phyloP scores from a whole-genome alignment of 352 stramenopile genomes.

The Pythium angustatum region DNA sequence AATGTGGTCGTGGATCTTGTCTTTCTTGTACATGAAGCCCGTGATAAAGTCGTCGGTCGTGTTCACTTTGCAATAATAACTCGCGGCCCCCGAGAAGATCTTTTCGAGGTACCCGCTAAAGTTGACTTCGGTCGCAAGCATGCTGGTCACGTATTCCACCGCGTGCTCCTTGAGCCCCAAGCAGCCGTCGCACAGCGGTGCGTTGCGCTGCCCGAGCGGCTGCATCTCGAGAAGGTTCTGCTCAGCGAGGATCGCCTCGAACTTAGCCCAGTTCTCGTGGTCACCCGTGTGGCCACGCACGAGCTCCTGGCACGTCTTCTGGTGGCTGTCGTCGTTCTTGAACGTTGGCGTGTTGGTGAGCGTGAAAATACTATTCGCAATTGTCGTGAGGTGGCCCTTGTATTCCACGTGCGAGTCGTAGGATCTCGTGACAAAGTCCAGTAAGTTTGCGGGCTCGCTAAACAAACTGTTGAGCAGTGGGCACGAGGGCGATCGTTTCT shows the following conservation, averaged over 20 bases:
- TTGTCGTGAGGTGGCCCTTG: conserved; percentile 89
- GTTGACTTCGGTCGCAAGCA: conserved; percentile 57
- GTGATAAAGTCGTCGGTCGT: conserved; percentile 85
- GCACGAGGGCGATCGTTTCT: conserved; percentile 77
- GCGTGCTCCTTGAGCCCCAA: conserved; percentile 80
- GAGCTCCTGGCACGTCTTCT: conserved; percentile 70
- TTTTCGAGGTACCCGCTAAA: conserved; percentile 83
- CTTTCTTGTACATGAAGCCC: conserved; percentile 90
- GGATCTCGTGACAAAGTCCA: conserved; percentile 81
- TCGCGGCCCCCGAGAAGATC: conserved; percentile 79
- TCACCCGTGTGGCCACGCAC: conserved; percentile 74
- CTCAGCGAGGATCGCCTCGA: conserved; percentile 69
- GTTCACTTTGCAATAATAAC: conserved; percentile 84
- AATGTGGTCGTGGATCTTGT: conserved; percentile 90
- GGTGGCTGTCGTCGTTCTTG: conserved; percentile 42
- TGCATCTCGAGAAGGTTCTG: conserved; percentile 85
- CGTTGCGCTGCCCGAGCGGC: conserved; percentile 76
- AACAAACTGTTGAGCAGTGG: conserved; percentile 82
- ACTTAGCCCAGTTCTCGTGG: conserved; percentile 72
- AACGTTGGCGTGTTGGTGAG: conserved; percentile 80
- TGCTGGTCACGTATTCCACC: conserved; percentile 75
- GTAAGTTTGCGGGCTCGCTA: conserved; percentile 61
- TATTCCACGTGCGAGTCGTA: conserved; percentile 82
- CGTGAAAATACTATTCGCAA: conserved; percentile 89
- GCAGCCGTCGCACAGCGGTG: conserved; percentile 78